Conservation (phyloP, 495 filamentous ascomycete species). For the Tuber microsphaerosporum region DNA sequence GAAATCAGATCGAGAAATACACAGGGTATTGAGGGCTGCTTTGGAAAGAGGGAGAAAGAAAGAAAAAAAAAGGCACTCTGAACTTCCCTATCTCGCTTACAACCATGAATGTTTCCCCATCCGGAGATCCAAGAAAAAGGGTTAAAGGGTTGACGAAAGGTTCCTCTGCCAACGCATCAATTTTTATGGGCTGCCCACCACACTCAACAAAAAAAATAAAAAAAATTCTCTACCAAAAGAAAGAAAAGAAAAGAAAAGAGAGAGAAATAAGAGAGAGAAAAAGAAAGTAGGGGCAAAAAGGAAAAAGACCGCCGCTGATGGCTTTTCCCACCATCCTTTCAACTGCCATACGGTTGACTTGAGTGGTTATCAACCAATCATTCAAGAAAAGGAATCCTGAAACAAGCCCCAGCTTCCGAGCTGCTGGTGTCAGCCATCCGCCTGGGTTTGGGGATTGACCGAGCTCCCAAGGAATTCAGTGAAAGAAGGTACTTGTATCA, state of each 20-base stretch:
- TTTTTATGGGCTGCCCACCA: conserved; percentile 37
- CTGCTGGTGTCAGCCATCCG: conserved; percentile 35
- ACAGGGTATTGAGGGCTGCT: conserved; percentile 33
- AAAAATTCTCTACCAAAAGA: background rate
- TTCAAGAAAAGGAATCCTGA: conserved; percentile 29
- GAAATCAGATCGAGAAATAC: conserved; percentile 35
- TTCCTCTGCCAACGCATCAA: conserved; percentile 36
- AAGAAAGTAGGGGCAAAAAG: background rate
- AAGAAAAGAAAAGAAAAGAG: background rate
- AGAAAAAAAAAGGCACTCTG: conserved; percentile 32
- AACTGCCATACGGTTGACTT: conserved; percentile 30
- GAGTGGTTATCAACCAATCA: conserved; percentile 36
- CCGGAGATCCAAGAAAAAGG: conserved; percentile 32
- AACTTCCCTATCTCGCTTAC: conserved; percentile 40
- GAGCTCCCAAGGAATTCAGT: conserved; percentile 30
- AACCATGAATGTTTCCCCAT: conserved; percentile 37
- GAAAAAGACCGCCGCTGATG: conserved; percentile 1
- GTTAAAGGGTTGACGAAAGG: conserved; percentile 34
- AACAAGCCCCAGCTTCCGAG: conserved; percentile 38
- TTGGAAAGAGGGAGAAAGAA: conserved; percentile 17
- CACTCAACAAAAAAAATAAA: conserved; percentile 32
- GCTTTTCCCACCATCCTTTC: conserved; percentile 9
- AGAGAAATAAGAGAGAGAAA: background rate
- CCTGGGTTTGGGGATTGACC: conserved; percentile 39
- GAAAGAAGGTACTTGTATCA: background rate